These are phyloP conservation scores for Amanita jacksonii DNA, from an alignment of 768 basidiomycete species.

Conservation along the genomic window DNA sequence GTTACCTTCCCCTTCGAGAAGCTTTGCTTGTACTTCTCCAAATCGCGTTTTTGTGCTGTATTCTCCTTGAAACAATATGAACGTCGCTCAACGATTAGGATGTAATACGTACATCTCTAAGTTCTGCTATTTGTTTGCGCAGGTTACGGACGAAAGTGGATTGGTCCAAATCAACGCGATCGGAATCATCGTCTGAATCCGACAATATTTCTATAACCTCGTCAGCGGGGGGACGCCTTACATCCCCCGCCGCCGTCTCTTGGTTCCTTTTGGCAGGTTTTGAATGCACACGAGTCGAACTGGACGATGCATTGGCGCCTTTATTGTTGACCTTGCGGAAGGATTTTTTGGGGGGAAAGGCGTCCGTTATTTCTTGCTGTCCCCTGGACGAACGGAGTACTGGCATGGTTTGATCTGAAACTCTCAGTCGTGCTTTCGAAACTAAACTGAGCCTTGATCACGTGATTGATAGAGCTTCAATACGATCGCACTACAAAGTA, in stretches of 20 bases:
- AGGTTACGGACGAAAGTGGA: slow-evolving; percentile 22
- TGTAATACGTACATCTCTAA: slow-evolving; percentile 31
- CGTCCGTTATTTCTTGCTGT: too few relatives aligned
- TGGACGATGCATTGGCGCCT: not conserved
- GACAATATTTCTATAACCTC: slow-evolving; percentile 51
- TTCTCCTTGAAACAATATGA: slow-evolving; percentile 20
- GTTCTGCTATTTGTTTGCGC: slow-evolving; percentile 30
- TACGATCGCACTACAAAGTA: too few relatives aligned
- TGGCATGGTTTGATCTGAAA: too few relatives aligned
- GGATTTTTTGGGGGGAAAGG: too few relatives aligned
- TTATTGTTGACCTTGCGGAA: too few relatives aligned
- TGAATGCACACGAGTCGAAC: too few relatives aligned
- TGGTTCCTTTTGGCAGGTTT: not conserved
- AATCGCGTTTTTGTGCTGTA: slow-evolving; percentile 21
- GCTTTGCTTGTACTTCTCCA: slow-evolving; percentile 18
- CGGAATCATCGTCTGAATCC: slow-evolving; percentile 43
- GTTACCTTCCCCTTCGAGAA: slow-evolving; percentile 9
- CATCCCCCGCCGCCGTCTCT: slow-evolving; percentile 15
- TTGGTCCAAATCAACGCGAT: slow-evolving; percentile 12
- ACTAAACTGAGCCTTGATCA: too few relatives aligned
- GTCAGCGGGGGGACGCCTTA: slow-evolving; percentile 8
- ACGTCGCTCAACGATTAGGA: not conserved
- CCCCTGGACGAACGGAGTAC: too few relatives aligned
- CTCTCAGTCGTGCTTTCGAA: too few relatives aligned
- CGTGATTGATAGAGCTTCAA: too few relatives aligned